Base-by-base conservation (phyloP, 345 rosid genomes). In the Camelina laxa region DNA sequence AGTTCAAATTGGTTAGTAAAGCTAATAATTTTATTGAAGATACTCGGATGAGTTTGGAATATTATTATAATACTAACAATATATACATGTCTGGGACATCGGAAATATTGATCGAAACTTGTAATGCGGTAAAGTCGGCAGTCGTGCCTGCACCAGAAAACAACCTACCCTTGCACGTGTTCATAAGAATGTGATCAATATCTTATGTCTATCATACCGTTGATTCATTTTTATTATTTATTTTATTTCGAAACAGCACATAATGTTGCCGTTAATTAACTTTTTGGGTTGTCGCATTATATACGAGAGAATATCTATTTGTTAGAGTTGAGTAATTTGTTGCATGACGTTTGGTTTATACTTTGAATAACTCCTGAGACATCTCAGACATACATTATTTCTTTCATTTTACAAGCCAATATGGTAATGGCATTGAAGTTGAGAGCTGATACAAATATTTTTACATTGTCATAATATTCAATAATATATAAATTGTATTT, bases 111-210 rank as follows among this genome's bases (percentile, higher is more conserved):
- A 68, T 50, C 30, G 69, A 60, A 75, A 67, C 69, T 75, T 75
- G n/a, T 51, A 14, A 42, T 61, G 55, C 67, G 63, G 69, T 60
- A 41, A 30, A 63, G 80, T 65, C 72, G 76, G 80, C 67, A 77
- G 76, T 71, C 35, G 30, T 56, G 41, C 67, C 76, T 77, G 36
- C 80, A 77, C 80, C 72, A 77, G 76, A 77, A 70, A 65, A 71
- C 80, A 71, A 65, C 72, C 39, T 56, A 17, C 67, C 48, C 67
- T 42, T 51, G 60, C 75, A 71, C 63, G 76, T 71, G 67, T 39
- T 55, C 58, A 42, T 53, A 4, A 20, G 15, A 22, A 11, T 42
- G 15, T 38, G 22, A 15, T 56, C 50, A 45, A 6, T 66, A 66
- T 22, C 47, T 65, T 36, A 54, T 38, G 22, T 22, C 45, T 2